Base-by-base conservation (phyloP, 2,329 filamentous ascomycete species). In the Nigrospora osmanthi region DNA sequence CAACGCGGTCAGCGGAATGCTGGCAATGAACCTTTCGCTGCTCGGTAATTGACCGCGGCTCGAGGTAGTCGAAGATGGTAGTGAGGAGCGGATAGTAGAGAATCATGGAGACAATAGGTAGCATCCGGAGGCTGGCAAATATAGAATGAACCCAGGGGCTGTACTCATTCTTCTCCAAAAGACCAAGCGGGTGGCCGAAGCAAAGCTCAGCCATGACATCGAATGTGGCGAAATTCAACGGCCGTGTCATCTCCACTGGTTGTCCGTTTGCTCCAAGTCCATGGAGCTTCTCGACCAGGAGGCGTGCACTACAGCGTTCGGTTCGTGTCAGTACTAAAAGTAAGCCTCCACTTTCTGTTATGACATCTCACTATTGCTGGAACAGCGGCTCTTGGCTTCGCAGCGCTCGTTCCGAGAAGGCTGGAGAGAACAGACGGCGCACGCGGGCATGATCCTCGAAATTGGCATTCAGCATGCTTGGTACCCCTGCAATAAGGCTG, bases 281-380 rank as follows among this genome's bases (percentile, higher is more conserved):
- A n/a, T 54, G 54, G 34, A 71, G 50, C 38, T 61, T 64, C 16
- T 54, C 46, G 35, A 67, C 57, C 41, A 71, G 59, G 38, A 11
- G 31, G 15, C 7, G 23, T 14, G 38, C 31, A 31, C 15, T 28
- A 28, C 11, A 31, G 38, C 0, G 23, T n/a, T n/a, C n/a, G n/a
- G n/a, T n/a, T n/a, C 3, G 23, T 17, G 17, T 28, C 16, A 15
- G 14, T 10, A 31, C 3, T 4, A 13, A 14, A 16, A 3, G 16
- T 15, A 17, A 11, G 9, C 6, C 11, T 16, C 28, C 14, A 16
- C 11, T 1, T 38, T 23, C n/a, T 30, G 37, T 11, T 11, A 11
- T 11, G n/a, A 23, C 4, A 7, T 23, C 19, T 23, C 7, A 23
- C 19, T 23, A 48, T 2, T 54, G 57, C 42, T 59, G 56, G 47